phyloP scores from a whole-genome alignment of 2,329 filamentous ascomycete species.

The Albophoma yamanashiensis region DNA sequence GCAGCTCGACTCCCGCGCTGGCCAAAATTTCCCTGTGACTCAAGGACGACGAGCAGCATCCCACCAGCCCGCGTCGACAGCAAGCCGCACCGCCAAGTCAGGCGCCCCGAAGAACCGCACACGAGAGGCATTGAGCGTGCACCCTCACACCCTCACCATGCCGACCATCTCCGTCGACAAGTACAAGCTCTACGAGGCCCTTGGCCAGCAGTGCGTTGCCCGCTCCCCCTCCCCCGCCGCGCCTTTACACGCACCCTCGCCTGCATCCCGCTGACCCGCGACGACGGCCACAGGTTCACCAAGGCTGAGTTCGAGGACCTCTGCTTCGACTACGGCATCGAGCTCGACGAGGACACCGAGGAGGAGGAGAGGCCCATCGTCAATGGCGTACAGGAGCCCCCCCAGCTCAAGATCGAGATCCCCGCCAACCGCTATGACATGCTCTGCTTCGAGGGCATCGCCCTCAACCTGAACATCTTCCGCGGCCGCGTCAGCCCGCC shows the following conservation, averaged over 20 bases:
- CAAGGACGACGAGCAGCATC: conserved; percentile 11
- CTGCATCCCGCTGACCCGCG: conserved; percentile 8
- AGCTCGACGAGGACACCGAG: conserved; percentile 92
- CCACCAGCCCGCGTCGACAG: conserved; percentile 2
- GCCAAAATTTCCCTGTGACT: conserved; percentile 32
- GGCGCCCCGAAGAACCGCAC: not conserved
- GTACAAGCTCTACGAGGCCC: conserved; percentile 84
- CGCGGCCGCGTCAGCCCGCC: conserved; percentile 64
- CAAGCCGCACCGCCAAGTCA: conserved; percentile 1
- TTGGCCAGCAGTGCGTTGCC: conserved; percentile 64
- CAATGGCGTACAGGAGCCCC: conserved; percentile 72
- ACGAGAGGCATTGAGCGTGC: conserved; percentile 11
- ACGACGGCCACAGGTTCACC: conserved; percentile 52
- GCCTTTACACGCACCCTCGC: conserved; percentile 5
- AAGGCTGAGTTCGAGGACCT: conserved; percentile 93
- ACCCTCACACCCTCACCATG: conserved; percentile 45
- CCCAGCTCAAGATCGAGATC: conserved; percentile 96
- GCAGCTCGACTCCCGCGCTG: not conserved
- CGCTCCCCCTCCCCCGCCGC: conserved; percentile 8
- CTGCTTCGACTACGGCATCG: conserved; percentile 97
- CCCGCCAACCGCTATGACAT: conserved; percentile 91
- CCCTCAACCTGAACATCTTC: conserved; percentile 94
- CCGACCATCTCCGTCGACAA: conserved; percentile 97
- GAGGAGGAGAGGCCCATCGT: conserved; percentile 62
- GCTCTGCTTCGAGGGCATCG: conserved; percentile 95